phyloP scores from a whole-genome alignment of 805 yeast species.

The Ogataea nonfermentans region DNA sequence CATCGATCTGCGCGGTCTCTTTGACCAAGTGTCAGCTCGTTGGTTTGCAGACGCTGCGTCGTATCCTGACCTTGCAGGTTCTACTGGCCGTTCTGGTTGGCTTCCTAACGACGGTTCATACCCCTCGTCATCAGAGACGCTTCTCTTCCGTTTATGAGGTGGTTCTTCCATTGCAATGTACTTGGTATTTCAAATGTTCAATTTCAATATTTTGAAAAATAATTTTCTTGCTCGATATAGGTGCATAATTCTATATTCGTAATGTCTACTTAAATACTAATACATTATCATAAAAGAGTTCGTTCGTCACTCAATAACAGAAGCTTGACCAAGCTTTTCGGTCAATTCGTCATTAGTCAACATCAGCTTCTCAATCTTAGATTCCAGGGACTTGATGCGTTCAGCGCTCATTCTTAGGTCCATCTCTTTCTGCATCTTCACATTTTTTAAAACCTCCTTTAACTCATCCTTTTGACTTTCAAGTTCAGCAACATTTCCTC shows the following conservation, averaged over 20 bases:
- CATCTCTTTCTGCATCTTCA: conserved; percentile 28
- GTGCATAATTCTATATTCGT: conserved; percentile 1
- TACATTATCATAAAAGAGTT: conserved; percentile 4
- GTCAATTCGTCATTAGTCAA: conserved; percentile 10
- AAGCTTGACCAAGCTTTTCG: background rate
- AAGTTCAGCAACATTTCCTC: conserved; percentile 20
- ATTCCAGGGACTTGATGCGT: conserved; percentile 24
- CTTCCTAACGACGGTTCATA: conserved; percentile 19
- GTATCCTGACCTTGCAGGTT: conserved; percentile 1
- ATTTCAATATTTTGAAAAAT: conserved; percentile 1
- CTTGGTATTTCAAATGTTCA: background rate
- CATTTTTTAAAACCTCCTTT: conserved; percentile 30
- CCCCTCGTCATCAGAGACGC: conserved; percentile 18
- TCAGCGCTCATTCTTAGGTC: conserved; percentile 28
- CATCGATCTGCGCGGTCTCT: conserved; percentile 18
- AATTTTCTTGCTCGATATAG: background rate
- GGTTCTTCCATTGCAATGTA: conserved; percentile 10
- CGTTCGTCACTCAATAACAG: background rate
- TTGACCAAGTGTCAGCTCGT: conserved; percentile 6
- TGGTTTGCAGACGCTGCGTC: background rate
- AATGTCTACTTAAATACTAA: background rate
- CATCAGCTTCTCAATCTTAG: conserved; percentile 21
- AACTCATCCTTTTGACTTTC: conserved; percentile 33
- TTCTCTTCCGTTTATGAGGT: conserved; percentile 20
- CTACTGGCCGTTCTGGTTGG: conserved; percentile 1